Percentiles rank a stretch among this genome's conserved stretches.
Conservation (phyloP, 2,329 filamentous ascomycete genomes). For the Falciphora oryzae region DNA sequence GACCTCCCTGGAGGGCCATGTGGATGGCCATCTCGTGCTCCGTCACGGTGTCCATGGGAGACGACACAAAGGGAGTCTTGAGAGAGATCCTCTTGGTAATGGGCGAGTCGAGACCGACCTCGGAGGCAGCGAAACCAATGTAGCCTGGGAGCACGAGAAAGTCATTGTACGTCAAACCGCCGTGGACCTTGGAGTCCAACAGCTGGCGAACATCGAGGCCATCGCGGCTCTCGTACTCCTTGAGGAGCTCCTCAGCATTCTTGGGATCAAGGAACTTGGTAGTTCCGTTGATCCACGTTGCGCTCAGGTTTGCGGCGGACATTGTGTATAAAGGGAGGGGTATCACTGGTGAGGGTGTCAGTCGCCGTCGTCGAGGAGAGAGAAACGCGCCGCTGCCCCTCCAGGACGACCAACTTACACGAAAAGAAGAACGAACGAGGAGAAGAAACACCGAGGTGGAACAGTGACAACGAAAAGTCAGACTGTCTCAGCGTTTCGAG, state of each 20-base stretch:
- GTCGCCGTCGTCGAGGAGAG: background rate
- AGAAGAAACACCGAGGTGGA: background rate
- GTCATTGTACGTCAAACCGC: conserved; percentile 97
- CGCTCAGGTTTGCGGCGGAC: conserved; percentile 65
- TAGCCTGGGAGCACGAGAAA: conserved; percentile 95
- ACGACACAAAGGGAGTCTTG: conserved; percentile 95
- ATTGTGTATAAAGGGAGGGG: conserved; percentile 43
- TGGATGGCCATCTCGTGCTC: conserved; percentile 99
- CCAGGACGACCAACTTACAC: background rate
- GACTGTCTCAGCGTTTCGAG: conserved; percentile 4
- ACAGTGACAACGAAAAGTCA: conserved; percentile 4
- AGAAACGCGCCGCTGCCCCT: background rate
- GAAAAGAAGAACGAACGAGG: conserved; percentile 7
- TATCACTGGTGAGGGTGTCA: conserved; percentile 1
- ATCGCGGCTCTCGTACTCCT: conserved; percentile 75
- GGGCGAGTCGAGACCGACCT: conserved; percentile 81
- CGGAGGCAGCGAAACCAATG: conserved; percentile 93
- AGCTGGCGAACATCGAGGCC: conserved; percentile 82
- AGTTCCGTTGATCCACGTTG: conserved; percentile 44
- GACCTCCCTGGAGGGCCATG: conserved; percentile 81
- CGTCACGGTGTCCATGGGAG: conserved; percentile 99
- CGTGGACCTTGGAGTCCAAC: conserved; percentile 85
- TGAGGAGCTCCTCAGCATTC: conserved; percentile 73
- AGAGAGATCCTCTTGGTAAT: conserved; percentile 93
- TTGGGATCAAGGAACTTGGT: conserved; percentile 64